These are phyloP conservation scores for Ophioceras dolichostomum DNA, from an alignment of 2,329 filamentous ascomycete species.

Conservation along the genomic window DNA sequence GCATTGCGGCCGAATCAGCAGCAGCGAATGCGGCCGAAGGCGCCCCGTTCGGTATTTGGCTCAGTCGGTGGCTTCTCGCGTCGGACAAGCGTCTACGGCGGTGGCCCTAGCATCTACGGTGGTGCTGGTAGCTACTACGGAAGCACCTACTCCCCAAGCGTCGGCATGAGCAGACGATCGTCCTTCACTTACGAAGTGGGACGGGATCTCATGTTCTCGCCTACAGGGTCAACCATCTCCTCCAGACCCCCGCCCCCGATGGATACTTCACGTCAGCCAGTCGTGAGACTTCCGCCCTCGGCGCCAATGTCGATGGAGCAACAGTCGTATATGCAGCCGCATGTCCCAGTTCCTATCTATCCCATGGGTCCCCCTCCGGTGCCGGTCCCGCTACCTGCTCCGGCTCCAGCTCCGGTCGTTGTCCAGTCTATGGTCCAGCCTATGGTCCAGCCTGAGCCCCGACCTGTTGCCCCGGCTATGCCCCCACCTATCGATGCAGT, in stretches of 20 bases:
- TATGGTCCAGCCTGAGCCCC: too few relatives aligned
- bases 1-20: constrained; percentile 80
- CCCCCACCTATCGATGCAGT: too few relatives aligned
- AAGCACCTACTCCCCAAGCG: constrained; percentile 73
- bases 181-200: constrained; percentile 57
- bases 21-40: constrained; percentile 63
- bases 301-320: background rate
- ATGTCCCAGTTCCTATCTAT: too few relatives aligned
- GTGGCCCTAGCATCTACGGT: background rate
- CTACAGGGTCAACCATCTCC: constrained; percentile 66
- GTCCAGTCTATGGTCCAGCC: too few relatives aligned
- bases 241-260: constrained; percentile 51
- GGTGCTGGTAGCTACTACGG: constrained; percentile 54
- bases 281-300: constrained; percentile 71
- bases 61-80: constrained; percentile 58
- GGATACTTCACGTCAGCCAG: constrained; percentile 49
- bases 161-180: constrained; percentile 80
- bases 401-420: too few relatives aligned
- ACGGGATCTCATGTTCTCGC: constrained; percentile 69
- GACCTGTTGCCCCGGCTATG: too few relatives aligned
- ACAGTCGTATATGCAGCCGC: too few relatives aligned
- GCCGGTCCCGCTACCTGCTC: too few relatives aligned
- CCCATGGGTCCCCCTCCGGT: too few relatives aligned
- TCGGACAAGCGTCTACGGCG: constrained; percentile 59
- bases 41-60: constrained; percentile 59